Evolutionary conservation across 805 yeast species (phyloP).

Genomic region (Candida sonorensis): DNA sequence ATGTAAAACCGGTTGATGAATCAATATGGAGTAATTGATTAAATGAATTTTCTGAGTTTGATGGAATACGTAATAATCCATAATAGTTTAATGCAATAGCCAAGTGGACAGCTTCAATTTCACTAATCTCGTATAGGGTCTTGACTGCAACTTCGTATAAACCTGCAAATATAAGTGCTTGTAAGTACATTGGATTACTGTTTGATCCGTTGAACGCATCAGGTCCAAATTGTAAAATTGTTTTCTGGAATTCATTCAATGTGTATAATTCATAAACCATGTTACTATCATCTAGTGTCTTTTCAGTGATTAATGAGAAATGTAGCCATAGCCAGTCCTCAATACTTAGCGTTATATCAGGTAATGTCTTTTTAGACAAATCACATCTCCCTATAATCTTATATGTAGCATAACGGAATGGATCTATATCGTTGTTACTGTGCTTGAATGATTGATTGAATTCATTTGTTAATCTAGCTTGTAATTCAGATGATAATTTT

Average conservation of each 20-base stretch:
- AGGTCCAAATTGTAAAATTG: constrained; percentile 65
- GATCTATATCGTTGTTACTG: constrained; percentile 62
- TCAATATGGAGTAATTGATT: constrained; percentile 26
- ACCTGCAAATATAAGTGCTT: constrained; percentile 68
- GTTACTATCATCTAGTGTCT: constrained; percentile 21
- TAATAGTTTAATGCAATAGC: constrained; percentile 75
- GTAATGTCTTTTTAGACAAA: constrained; percentile 56
- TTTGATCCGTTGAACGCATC: constrained; percentile 59
- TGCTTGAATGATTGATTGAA: constrained; percentile 78
- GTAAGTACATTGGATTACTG: constrained; percentile 66
- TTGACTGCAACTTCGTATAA: constrained; percentile 75
- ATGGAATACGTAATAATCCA: constrained; percentile 50
- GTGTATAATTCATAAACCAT: constrained; percentile 67
- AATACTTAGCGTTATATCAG: constrained; percentile 64
- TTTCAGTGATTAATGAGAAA: constrained; percentile 65
- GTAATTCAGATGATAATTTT: constrained; percentile 57
- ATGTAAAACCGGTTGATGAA: constrained; percentile 22
- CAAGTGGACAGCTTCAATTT: constrained; percentile 83
- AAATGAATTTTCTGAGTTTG: constrained; percentile 5
- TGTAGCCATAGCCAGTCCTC: constrained; percentile 99
- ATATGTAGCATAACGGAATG: constrained; percentile 83
- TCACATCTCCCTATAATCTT: constrained; percentile 91
- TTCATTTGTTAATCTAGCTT: constrained; percentile 66
- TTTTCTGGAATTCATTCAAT: constrained; percentile 65
- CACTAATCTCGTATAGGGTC: constrained; percentile 54